Base-by-base conservation (phyloP, 73 alveolate genomes). In the Paramecium octaurelia region DNA sequence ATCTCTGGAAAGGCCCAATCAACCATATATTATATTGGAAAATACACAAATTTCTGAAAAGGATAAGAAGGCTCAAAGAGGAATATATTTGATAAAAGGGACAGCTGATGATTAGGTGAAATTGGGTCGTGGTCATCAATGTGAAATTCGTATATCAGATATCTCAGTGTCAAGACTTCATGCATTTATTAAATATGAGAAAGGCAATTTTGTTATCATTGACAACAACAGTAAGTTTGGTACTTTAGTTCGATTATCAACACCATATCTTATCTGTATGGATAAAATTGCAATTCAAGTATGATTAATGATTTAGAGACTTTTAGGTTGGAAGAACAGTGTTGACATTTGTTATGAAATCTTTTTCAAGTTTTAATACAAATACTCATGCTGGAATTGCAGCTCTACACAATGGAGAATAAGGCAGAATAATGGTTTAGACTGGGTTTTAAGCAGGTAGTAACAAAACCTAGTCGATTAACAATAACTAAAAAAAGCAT, bases 141-240 rank as follows among this genome's bases (percentile, higher is more conserved):
- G 98, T 85, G 98, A 95, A 34, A 96, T 95, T 14, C 94, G 98
- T 35, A 95, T 95, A n/a, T 92, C 95, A 40, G 98, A 95, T 84
- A 95, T 95, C 24, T 83, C 95, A 31, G 98, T 95, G 1, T 80
- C 95, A 18, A 93, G 98, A 69, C 58, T 85, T 35, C 98, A 95
- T 92, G 96, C 98, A 7, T 86, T 85, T 36, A 85, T 92, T 23
- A 92, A 92, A 57, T 85, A 42, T 58, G 86, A 59, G 46, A 64
- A 92, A 12, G 95, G 95, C 46, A 92, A 92, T 24, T 92, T 92
- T 54, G 50, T 83, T 12, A 84, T 92, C 12, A 16, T 84, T 23
- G 95, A 92, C 60, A 84, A 92, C 43, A 92, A 92, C 46, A 84
- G 93, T 38, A 92, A 92, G 44, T 92, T 92, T 54, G 95, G 95